Evolutionary conservation across 1,139 yeast species (phyloP).

Genomic region (Petasospora fabianii): DNA sequence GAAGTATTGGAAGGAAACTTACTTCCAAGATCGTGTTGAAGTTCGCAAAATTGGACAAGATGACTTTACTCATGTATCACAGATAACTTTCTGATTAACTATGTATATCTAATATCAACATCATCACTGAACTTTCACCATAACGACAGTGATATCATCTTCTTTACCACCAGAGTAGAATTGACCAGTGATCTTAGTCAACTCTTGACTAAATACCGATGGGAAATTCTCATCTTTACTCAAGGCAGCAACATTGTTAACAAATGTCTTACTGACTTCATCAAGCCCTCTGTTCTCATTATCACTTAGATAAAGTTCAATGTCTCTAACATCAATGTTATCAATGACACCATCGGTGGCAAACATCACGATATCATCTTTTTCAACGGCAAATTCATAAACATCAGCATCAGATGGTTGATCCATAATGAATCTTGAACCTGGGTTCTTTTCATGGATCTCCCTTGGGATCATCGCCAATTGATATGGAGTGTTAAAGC

Average conservation of each 20-base stretch:
- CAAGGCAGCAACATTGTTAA: constrained; percentile 60
- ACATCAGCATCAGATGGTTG: constrained; percentile 44
- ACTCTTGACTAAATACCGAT: constrained; percentile 84
- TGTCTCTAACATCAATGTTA: constrained; percentile 72
- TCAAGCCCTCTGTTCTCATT: constrained; percentile 37
- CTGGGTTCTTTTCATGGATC: constrained; percentile 51
- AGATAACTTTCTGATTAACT: not conserved
- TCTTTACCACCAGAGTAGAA: constrained; percentile 87
- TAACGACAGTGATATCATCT: constrained; percentile 85
- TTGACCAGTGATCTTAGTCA: constrained; percentile 65
- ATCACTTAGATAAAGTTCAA: constrained; percentile 56
- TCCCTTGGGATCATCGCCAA: constrained; percentile 77
- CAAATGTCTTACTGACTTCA: constrained; percentile 54
- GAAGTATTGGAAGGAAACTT: constrained; percentile 53
- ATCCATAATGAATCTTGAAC: constrained; percentile 54
- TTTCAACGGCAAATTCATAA: constrained; percentile 43
- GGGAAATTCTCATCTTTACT: constrained; percentile 73
- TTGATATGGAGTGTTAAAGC: constrained; percentile 90
- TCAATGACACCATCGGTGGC: constrained; percentile 96
- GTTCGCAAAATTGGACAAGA: constrained; percentile 37
- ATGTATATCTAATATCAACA: constrained; percentile 21
- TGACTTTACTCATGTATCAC: constrained; percentile 27
- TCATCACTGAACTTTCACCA: constrained; percentile 53
- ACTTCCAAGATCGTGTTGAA: constrained; percentile 50
- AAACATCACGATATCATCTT: constrained; percentile 72